Conservation (phyloP, 192 early-diverging fungal species). For the Umbelopsis vinacea region DNA sequence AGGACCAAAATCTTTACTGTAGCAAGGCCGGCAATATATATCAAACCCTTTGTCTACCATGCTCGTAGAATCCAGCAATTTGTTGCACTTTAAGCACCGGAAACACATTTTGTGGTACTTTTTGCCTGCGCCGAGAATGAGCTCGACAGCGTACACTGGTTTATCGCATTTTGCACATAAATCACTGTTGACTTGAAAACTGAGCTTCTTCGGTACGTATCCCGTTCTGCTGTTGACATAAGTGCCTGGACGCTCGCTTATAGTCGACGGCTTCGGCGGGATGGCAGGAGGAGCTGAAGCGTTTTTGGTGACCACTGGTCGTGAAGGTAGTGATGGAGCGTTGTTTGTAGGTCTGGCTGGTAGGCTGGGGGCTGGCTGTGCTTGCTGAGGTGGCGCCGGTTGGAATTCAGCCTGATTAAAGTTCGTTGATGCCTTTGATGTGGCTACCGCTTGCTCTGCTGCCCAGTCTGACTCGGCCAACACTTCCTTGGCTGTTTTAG, state of each 20-base stretch:
- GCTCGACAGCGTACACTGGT: conserved; percentile 62
- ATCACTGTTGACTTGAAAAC: conserved; percentile 39
- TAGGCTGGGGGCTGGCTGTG: background rate
- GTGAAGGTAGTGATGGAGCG: background rate
- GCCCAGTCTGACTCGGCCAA: background rate
- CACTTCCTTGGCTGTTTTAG: background rate
- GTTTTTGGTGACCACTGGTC: background rate
- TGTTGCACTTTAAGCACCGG: conserved; percentile 55
- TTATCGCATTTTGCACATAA: conserved; percentile 61
- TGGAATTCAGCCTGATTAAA: background rate
- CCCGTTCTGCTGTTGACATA: conserved; percentile 27
- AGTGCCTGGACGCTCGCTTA: background rate
- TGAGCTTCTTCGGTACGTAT: conserved; percentile 43
- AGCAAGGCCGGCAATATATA: conserved; percentile 57
- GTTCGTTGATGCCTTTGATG: too few relatives aligned
- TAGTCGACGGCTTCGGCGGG: conserved; percentile 8
- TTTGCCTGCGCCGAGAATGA: conserved; percentile 56
- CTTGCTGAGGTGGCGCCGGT: background rate
- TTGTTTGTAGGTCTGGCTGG: background rate
- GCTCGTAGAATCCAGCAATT: conserved; percentile 58
- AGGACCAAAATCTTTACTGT: conserved; percentile 58
- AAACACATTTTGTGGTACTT: conserved; percentile 66
- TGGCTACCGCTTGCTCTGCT: background rate
- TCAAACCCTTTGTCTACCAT: conserved; percentile 56
- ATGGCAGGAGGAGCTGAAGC: background rate